phyloP scores from a whole-genome alignment of 176 grass and related monocot species.

The Triticum turgidum region DNA sequence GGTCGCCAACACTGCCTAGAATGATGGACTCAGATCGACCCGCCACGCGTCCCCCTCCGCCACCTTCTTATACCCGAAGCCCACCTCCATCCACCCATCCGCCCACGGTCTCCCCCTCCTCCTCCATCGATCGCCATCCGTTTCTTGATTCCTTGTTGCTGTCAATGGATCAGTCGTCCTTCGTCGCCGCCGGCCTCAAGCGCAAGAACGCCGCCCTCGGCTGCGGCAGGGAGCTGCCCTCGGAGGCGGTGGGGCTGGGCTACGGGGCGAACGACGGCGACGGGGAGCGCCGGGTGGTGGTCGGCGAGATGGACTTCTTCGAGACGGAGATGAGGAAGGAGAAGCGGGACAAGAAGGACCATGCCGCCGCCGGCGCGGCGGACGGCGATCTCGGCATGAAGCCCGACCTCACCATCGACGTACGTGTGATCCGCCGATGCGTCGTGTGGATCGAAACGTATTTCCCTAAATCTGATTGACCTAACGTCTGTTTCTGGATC shows the following conservation, averaged over 20 bases:
- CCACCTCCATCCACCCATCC: neutral
- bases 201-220: neutral
- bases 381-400: slow-evolving; percentile 36
- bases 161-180: slow-evolving; percentile 2
- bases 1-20: slow-evolving; percentile 16
- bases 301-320: slow-evolving; percentile 85
- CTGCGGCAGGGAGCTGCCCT: no score
- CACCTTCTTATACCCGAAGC: neutral
- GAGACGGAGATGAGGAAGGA: slow-evolving; percentile 55
- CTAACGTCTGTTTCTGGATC: neutral
- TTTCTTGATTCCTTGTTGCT: neutral
- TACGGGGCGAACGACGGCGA: neutral
- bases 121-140: neutral
- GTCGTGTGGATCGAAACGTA: neutral
- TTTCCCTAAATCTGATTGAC: neutral
- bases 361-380: neutral
- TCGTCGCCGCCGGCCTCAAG: neutral
- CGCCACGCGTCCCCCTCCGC: slow-evolving; percentile 18
- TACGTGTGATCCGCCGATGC: slow-evolving; percentile 2
- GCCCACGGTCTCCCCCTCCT: neutral
- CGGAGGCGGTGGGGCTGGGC: neutral
- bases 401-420: slow-evolving; percentile 66
- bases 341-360: slow-evolving; percentile 27
- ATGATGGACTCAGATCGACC: neutral
- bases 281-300: neutral